phyloP scores from a whole-genome alignment of 2,329 filamentous ascomycete genomes.

The Stemphylium lycopersici region DNA sequence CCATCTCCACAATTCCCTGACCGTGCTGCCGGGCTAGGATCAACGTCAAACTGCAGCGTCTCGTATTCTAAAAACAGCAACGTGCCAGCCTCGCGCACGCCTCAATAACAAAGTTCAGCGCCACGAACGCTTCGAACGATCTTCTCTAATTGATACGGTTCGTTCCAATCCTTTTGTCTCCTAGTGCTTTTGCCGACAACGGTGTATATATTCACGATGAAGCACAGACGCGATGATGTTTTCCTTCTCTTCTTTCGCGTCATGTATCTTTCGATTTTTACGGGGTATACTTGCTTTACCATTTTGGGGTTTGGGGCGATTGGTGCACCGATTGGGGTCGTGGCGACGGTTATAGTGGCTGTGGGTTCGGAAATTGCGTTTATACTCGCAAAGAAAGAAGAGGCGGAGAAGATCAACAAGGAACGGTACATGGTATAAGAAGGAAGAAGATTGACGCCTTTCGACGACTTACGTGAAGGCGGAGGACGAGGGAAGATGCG shows the following conservation, averaged over 20 bases:
- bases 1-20: background rate
- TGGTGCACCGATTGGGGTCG: conserved; percentile 14
- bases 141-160: too few species aligned
- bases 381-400: conserved; percentile 8
- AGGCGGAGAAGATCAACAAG: conserved; percentile 3
- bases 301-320: conserved; percentile 19
- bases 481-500: background rate
- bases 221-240: conserved; percentile 10
- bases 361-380: conserved; percentile 20
- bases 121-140: too few species aligned
- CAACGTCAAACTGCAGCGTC: conserved; percentile 2
- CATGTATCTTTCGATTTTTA: conserved; percentile 20
- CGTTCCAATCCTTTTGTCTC: too few species aligned
- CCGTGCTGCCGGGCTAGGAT: background rate
- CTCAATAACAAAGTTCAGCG: background rate
- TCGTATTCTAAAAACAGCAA: conserved; percentile 6
- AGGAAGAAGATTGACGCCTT: too few species aligned
- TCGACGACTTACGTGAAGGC: background rate
- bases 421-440: conserved; percentile 15
- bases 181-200: background rate
- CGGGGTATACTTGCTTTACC: conserved; percentile 20
- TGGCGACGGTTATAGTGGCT: conserved; percentile 18
- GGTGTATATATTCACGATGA: background rate
- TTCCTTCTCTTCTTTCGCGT: conserved; percentile 24
- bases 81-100: background rate